Conservation (phyloP, 306 rosid genomes). For the Ziziphus jujuba region DNA sequence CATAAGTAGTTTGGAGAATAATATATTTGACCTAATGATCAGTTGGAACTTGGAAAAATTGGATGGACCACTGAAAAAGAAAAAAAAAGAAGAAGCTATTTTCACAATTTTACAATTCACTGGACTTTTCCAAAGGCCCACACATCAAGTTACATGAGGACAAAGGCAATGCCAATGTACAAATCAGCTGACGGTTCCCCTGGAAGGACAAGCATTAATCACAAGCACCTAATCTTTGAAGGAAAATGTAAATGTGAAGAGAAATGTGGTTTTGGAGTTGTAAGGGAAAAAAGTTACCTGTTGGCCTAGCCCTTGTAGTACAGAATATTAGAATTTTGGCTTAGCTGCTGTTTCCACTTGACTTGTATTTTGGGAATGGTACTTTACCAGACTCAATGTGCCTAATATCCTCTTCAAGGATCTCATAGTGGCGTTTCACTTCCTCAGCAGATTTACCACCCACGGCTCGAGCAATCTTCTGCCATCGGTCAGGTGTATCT, state of each 20-base stretch:
- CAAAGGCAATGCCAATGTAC: constrained; percentile 16
- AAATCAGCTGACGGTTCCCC: not conserved
- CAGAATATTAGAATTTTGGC: no score
- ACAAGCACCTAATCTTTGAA: no score
- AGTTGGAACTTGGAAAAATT: constrained; percentile 4
- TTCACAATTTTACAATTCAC: no score
- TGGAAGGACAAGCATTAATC: no score
- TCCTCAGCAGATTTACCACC: constrained; percentile 70
- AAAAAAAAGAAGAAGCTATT: no score
- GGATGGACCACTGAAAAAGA: not conserved
- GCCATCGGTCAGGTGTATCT: constrained; percentile 83
- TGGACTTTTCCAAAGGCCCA: constrained; percentile 26
- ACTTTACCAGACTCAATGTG: constrained; percentile 66
- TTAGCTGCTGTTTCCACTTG: constrained; percentile 30
- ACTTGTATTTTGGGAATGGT: constrained; percentile 62
- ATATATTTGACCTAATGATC: constrained; percentile 12
- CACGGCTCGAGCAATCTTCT: constrained; percentile 65
- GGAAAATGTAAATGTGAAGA: no score
- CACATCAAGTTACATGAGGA: constrained; percentile 5
- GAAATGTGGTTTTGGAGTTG: no score
- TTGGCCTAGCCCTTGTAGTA: no score
- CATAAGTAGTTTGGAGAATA: constrained; percentile 25
- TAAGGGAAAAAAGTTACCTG: not conserved
- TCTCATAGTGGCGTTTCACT: constrained; percentile 68
- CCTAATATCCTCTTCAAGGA: constrained; percentile 63